Evolutionary conservation across 2,329 filamentous ascomycete species (phyloP).

Genomic region (Dothiorella sarmentorum): DNA sequence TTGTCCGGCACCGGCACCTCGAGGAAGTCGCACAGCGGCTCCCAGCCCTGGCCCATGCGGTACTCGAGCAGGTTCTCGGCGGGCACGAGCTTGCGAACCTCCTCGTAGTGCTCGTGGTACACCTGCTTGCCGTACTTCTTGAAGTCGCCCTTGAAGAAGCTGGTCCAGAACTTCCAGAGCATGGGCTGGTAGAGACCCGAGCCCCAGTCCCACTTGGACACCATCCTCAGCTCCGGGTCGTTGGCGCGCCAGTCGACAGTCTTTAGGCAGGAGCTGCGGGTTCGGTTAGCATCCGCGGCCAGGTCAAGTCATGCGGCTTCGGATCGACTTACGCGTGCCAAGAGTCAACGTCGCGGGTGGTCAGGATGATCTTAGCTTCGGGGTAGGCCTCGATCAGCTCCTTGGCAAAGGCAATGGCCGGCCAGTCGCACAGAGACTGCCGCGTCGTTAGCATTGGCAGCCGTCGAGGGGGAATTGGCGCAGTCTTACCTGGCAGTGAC

Average conservation of each 20-base stretch:
- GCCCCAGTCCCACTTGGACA: constrained; percentile 28
- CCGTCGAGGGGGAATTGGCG: background rate
- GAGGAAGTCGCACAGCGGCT: constrained; percentile 30
- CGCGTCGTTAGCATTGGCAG: background rate
- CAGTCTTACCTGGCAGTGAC: constrained; percentile 35
- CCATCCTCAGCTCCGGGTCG: constrained; percentile 26
- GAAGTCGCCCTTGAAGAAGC: constrained; percentile 67
- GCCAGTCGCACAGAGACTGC: constrained; percentile 28
- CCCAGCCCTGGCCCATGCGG: constrained; percentile 27
- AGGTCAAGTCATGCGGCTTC: background rate
- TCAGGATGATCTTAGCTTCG: constrained; percentile 34
- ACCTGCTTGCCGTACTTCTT: constrained; percentile 41
- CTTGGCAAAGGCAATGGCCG: constrained; percentile 28
- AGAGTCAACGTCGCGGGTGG: constrained; percentile 27
- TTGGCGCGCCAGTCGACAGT: constrained; percentile 26
- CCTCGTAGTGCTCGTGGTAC: constrained; percentile 28
- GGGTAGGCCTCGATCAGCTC: constrained; percentile 33
- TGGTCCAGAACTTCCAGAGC: constrained; percentile 66
- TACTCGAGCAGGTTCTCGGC: constrained; percentile 27
- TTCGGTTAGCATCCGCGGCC: constrained; percentile 25
- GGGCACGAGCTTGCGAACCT: constrained; percentile 26
- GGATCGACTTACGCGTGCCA: constrained; percentile 31
- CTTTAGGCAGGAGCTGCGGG: constrained; percentile 22
- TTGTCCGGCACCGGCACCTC: constrained; percentile 25
- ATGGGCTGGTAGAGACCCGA: constrained; percentile 58